These are phyloP conservation scores for Perilla frutescens DNA, from an alignment of 257 asterid species.

Conservation along the genomic window DNA sequence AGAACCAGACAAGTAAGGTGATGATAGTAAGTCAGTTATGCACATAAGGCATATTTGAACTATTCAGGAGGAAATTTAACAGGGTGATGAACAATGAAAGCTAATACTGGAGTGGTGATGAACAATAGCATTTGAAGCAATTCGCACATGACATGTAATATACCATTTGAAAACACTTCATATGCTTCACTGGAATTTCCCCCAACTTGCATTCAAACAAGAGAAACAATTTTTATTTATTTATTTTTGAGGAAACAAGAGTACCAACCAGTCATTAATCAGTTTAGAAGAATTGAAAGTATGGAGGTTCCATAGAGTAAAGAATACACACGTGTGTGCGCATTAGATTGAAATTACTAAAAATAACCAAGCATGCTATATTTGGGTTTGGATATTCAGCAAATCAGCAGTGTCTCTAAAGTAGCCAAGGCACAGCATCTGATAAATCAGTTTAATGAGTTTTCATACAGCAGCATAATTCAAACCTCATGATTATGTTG, in stretches of 20 bases:
- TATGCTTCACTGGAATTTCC: constrained; percentile 12
- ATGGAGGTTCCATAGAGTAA: background rate
- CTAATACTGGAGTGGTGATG: constrained; percentile 3
- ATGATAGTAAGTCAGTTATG: background rate
- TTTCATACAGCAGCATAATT: constrained; percentile 16
- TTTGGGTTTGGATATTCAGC: constrained; percentile 4
- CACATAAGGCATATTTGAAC: background rate
- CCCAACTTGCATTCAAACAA: constrained; percentile 1
- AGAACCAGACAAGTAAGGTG: constrained; percentile 7
- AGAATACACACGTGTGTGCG: background rate
- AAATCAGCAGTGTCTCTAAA: background rate
- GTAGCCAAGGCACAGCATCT: background rate
- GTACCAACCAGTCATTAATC: background rate
- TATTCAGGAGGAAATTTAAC: background rate
- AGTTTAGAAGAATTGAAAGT: background rate
- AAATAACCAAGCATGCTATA: constrained; percentile 9
- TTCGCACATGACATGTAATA: background rate
- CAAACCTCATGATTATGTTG: constrained; percentile 37
- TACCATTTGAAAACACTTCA: constrained; percentile 1
- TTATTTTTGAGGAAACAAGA: no score
- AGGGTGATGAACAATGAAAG: background rate
- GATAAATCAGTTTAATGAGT: background rate
- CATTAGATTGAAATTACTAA: constrained; percentile 11
- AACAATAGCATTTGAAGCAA: constrained; percentile 8
- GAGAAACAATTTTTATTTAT: background rate